Evolutionary conservation across 2,329 filamentous ascomycete genomes (phyloP).

Genomic region (Triangularia setosa): DNA sequence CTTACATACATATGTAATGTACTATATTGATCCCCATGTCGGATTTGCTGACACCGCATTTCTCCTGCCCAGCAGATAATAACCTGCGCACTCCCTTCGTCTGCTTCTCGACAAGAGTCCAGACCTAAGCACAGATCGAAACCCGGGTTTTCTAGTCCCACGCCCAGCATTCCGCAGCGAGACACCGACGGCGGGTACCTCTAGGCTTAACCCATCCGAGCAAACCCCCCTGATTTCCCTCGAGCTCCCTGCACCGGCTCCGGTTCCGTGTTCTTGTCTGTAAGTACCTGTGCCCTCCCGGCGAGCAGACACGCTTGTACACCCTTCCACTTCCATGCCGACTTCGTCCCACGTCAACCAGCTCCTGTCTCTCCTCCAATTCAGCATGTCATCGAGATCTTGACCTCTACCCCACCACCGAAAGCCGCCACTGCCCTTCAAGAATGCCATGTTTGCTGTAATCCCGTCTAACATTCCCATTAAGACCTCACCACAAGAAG

Average conservation of each 20-base stretch:
- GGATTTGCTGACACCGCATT: neutral
- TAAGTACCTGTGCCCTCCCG: constrained; percentile 15
- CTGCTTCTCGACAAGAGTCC: constrained; percentile 7
- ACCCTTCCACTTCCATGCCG: constrained; percentile 16
- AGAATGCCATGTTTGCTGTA: constrained; percentile 26
- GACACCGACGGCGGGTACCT: constrained; percentile 2
- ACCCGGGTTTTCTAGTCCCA: constrained; percentile 9
- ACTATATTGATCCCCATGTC: neutral
- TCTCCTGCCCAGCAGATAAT: neutral
- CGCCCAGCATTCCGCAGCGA: constrained; percentile 9
- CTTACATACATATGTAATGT: neutral
- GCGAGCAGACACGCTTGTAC: constrained; percentile 9
- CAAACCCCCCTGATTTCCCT: neutral
- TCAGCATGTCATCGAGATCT: constrained; percentile 29
- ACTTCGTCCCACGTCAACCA: constrained; percentile 22
- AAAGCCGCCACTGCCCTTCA: constrained; percentile 12
- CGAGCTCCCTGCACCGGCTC: neutral
- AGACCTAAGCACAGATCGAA: constrained; percentile 8
- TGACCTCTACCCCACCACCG: constrained; percentile 21
- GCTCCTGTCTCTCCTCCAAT: constrained; percentile 16
- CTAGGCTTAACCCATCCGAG: neutral
- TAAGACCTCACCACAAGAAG: constrained; percentile 18
- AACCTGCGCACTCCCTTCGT: neutral
- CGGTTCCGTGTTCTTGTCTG: constrained; percentile 1
- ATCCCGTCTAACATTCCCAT: constrained; percentile 24